Conservation (phyloP, 2,329 filamentous ascomycete genomes). For the Penicillium verrucosum region DNA sequence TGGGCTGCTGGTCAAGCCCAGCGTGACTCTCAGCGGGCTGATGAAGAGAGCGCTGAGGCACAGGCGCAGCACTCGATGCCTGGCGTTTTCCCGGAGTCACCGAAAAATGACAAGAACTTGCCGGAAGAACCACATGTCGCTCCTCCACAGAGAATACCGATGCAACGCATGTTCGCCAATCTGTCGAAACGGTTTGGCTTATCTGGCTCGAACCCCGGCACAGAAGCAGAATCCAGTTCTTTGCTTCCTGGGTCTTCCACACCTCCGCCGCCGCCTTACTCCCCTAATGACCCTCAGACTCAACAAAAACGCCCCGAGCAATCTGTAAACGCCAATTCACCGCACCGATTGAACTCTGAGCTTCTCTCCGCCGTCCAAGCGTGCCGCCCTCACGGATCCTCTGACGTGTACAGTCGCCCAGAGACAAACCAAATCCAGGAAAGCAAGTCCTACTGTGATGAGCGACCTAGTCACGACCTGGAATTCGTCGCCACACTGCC, state of each 20-base stretch:
- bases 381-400: slow-evolving; percentile 72
- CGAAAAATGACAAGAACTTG: slow-evolving; percentile 45
- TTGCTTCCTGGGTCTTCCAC: slow-evolving; percentile 23
- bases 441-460: slow-evolving; percentile 82
- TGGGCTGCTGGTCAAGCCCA: slow-evolving; percentile 45
- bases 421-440: slow-evolving; percentile 72
- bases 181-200: slow-evolving; percentile 67
- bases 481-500: slow-evolving; percentile 66
- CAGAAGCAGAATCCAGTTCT: slow-evolving; percentile 25
- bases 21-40: slow-evolving; percentile 32
- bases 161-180: slow-evolving; percentile 63
- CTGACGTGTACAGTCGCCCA: slow-evolving; percentile 69
- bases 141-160: slow-evolving; percentile 28
- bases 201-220: slow-evolving; percentile 20
- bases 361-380: slow-evolving; percentile 75
- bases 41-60: slow-evolving; percentile 23
- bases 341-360: slow-evolving; percentile 45
- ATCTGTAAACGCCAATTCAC: slow-evolving; percentile 32
- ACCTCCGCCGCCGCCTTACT: slow-evolving; percentile 44
- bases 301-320: slow-evolving; percentile 28
- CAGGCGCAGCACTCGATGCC: slow-evolving; percentile 59
- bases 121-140: slow-evolving; percentile 22
- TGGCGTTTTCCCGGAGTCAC: slow-evolving; percentile 68
- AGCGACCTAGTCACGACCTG: slow-evolving; percentile 69
- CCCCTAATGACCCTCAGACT: slow-evolving; percentile 32